Base-by-base conservation (phyloP, 495 filamentous ascomycete species). In the Penicillium bovifimosum region DNA sequence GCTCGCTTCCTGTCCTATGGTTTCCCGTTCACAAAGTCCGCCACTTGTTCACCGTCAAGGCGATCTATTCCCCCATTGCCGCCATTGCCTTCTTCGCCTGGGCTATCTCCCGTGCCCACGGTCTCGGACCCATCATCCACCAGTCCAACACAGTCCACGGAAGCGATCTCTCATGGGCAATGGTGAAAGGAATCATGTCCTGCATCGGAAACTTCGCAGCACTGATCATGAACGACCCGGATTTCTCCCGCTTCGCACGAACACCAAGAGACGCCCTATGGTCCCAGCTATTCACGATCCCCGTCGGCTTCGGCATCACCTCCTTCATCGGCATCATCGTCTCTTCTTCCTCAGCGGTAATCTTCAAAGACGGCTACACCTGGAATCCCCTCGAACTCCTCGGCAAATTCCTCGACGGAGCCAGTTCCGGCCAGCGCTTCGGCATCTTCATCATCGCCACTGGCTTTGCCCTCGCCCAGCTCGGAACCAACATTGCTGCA, bases 271-370 rank as follows among this genome's bases (percentile, higher is more conserved):
- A 95, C 68, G 88, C 89, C 0, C 52, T 95, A n/a, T 95, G 88
- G 88, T 86, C 90, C 10, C 91, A 96, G 66, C 70, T 96, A 5
- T 72, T 96, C 57, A 87, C 90, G 5, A 95, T 96, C 53, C 91
- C 91, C 5, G 67, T 86, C 49, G 87, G 88, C 17, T 96, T 96
- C 56, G 91, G 87, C 3, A 64, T 96, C 42, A 96, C 91, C 13
- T 92, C 87, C 7, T 91, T 96, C 67, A 91, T 96, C 59, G 90
- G 91, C 50, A 96, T 96, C 61, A 88, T 96, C 54, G 90, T 92
- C 26, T 91, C 88, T 2, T 96, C 91, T 0, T 88, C 86, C 6
- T 91, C 90, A 2, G 73, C 79, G 0, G 80, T 93, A 50, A 90
- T 95, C 59, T 91, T 85, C 57, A 77, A 77, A 29, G 78, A 79